A percentile compares a stretch with the other conserved stretches of the same genome.
Conservation (phyloP, 2,329 filamentous ascomycete species). For the Esteya vermicola region DNA sequence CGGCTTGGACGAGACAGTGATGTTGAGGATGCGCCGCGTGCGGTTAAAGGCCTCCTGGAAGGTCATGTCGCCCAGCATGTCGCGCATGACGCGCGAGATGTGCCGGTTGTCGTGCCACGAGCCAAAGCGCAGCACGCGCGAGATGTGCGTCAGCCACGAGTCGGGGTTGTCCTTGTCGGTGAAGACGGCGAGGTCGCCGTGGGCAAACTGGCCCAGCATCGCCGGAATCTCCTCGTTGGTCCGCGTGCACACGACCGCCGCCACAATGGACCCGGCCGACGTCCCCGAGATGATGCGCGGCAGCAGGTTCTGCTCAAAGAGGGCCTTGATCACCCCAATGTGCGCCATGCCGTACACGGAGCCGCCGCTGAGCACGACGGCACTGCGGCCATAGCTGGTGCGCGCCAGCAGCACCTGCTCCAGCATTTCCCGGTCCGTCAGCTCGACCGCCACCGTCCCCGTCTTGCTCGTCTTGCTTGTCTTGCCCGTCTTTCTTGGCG, state of each 20-base stretch:
- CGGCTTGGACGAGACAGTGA: constrained; percentile 78
- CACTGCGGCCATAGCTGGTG: constrained; percentile 74
- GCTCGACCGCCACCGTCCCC: constrained; percentile 29
- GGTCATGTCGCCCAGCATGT: constrained; percentile 73
- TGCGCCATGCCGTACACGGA: constrained; percentile 89
- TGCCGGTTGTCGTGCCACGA: constrained; percentile 76
- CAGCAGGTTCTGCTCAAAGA: constrained; percentile 61
- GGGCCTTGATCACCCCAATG: constrained; percentile 70
- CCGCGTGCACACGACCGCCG: constrained; percentile 62
- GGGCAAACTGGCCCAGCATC: constrained; percentile 55
- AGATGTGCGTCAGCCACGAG: constrained; percentile 52
- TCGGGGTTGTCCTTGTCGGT: constrained; percentile 46
- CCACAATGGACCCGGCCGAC: constrained; percentile 78
- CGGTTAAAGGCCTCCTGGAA: constrained; percentile 94
- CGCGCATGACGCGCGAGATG: constrained; percentile 66
- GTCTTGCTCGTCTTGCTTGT: constrained; percentile 27
- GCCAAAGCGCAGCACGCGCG: constrained; percentile 65
- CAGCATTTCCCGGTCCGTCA: constrained; percentile 45
- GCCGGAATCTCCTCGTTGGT: constrained; percentile 65
- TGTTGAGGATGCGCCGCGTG: constrained; percentile 84
- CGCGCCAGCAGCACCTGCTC: constrained; percentile 58
- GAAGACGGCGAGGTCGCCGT: constrained; percentile 72
- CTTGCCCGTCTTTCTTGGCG: no score
- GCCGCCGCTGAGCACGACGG: constrained; percentile 69
- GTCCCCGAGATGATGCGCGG: constrained; percentile 80